phyloP scores from a whole-genome alignment of 106 monocot genomes.

The Posidonia australis region DNA sequence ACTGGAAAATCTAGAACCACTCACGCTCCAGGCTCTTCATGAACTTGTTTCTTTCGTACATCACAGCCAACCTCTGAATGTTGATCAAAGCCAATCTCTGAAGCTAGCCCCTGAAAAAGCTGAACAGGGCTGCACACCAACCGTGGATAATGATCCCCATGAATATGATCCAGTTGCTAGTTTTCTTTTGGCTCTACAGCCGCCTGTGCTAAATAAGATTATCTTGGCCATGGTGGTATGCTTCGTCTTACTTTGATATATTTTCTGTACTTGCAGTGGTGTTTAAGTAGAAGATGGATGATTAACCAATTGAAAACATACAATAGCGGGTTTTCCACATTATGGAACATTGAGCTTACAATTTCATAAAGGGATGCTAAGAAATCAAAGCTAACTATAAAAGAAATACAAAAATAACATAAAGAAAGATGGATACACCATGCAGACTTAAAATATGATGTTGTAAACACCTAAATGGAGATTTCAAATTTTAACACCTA shows the following conservation, averaged over 20 bases:
- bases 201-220: slow-evolving; percentile 40
- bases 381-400: too few species aligned
- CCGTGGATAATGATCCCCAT: slow-evolving; percentile 5
- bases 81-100: slow-evolving; percentile 9
- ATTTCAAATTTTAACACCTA: too few species aligned
- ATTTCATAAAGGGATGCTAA: too few species aligned
- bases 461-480: too few species aligned
- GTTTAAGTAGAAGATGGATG: neutral
- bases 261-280: neutral
- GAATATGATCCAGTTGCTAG: slow-evolving; percentile 42
- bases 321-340: too few species aligned
- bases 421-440: too few species aligned
- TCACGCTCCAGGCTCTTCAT: neutral
- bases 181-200: slow-evolving; percentile 43
- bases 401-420: too few species aligned
- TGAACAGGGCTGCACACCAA: neutral
- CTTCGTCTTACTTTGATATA: neutral
- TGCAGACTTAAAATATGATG: too few species aligned
- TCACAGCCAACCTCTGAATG: slow-evolving; percentile 18
- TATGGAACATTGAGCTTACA: too few species aligned
- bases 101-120: neutral
- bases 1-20: neutral
- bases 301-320: neutral
- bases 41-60: slow-evolving; percentile 45
- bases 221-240: slow-evolving; percentile 55